phyloP scores from a whole-genome alignment of 192 early-diverging fungal genomes.

The Mortierella claussenii region DNA sequence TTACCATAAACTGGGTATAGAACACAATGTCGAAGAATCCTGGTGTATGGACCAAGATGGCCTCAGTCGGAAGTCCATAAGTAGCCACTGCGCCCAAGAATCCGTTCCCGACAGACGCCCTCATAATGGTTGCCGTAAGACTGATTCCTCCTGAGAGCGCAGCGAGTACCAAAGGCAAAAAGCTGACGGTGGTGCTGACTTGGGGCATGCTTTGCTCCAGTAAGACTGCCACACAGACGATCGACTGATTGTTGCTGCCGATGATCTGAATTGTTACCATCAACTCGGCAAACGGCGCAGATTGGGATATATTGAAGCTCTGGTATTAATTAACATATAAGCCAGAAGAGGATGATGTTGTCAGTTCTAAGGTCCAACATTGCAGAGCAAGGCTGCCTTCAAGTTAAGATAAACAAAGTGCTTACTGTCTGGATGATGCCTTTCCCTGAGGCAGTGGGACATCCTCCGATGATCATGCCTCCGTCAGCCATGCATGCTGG shows the following conservation, averaged over 20 bases:
- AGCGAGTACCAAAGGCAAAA: conserved; percentile 39
- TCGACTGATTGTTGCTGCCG: conserved; percentile 39
- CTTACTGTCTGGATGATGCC: conserved; percentile 39
- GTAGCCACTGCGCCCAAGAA: conserved; percentile 38
- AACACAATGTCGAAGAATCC: conserved; percentile 62
- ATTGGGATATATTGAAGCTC: conserved; percentile 37
- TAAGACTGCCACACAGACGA: conserved; percentile 42
- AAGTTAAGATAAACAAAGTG: neutral
- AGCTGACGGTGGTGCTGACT: conserved; percentile 28
- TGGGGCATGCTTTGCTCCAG: conserved; percentile 30
- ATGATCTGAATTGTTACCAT: conserved; percentile 37
- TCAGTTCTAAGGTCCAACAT: too few relatives aligned
- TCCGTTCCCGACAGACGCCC: conserved; percentile 40
- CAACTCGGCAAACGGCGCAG: conserved; percentile 45
- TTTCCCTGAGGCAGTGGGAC: conserved; percentile 24
- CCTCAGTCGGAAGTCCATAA: conserved; percentile 34
- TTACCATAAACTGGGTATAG: conserved; percentile 62
- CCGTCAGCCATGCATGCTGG: conserved; percentile 36
- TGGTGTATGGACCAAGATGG: conserved; percentile 57
- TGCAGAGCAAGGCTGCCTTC: too few relatives aligned
- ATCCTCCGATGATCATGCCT: conserved; percentile 40
- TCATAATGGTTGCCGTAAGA: conserved; percentile 29
- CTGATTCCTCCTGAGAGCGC: conserved; percentile 25
- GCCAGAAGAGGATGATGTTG: too few relatives aligned
- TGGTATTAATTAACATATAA: too few relatives aligned